Conservation (phyloP, 768 basidiomycete species). For the Suillus subalutaceus region DNA sequence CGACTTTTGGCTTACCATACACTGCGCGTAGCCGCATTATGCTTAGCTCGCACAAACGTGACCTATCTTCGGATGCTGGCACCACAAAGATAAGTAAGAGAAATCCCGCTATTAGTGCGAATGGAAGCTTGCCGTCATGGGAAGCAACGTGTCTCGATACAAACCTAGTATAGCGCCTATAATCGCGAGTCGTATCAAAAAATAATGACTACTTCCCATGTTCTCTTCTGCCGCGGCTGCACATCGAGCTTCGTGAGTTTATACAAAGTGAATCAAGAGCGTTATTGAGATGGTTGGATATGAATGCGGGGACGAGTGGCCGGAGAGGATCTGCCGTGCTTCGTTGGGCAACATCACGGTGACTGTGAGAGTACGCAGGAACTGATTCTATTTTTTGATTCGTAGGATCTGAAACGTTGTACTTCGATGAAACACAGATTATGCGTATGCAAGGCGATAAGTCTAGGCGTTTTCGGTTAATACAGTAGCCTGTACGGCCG, state of each 20-base stretch:
- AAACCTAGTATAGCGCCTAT: neutral
- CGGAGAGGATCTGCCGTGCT: neutral
- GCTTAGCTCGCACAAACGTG: neutral
- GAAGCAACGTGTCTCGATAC: slow-evolving; percentile 1
- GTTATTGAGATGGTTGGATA: neutral
- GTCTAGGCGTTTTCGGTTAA: neutral
- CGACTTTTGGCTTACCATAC: neutral
- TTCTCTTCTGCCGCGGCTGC: slow-evolving; percentile 5
- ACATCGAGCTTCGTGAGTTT: neutral
- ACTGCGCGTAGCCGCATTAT: neutral
- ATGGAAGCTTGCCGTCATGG: neutral
- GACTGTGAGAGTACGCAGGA: slow-evolving; percentile 2
- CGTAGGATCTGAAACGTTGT: neutral
- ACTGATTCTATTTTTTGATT: neutral
- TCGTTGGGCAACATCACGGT: neutral
- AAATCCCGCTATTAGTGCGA: neutral
- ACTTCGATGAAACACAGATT: neutral
- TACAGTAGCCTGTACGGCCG: neutral
- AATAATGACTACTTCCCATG: neutral
- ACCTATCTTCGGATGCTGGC: neutral
- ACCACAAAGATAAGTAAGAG: neutral
- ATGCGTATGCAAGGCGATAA: neutral
- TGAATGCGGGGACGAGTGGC: neutral
- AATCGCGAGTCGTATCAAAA: neutral
- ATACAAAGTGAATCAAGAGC: neutral